Evolutionary conservation across 2,329 filamentous ascomycete species (phyloP).

Genomic region (Penicillium frequentans): DNA sequence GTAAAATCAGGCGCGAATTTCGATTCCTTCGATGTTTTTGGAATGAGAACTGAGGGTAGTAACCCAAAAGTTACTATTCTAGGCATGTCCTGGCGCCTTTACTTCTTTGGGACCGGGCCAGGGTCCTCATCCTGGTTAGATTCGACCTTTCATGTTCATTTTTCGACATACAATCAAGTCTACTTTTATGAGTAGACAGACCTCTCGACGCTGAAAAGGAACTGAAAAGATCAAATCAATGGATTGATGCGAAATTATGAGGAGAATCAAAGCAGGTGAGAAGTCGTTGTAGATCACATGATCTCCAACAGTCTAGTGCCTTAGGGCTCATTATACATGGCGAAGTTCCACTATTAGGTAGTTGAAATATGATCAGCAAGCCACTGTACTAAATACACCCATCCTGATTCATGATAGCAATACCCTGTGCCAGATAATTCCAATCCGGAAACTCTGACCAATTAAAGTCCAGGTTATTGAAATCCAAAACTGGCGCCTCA

Average conservation of each 20-base stretch:
- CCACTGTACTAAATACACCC: too few species aligned
- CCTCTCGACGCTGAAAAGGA: background rate
- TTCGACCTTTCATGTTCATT: background rate
- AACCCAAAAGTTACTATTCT: background rate
- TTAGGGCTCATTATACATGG: too few species aligned
- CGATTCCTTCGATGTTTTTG: background rate
- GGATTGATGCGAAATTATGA: too few species aligned
- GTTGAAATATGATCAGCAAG: too few species aligned
- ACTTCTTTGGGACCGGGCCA: background rate
- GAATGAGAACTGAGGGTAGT: background rate
- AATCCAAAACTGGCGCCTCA: slow-evolving; percentile 7
- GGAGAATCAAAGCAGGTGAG: too few species aligned
- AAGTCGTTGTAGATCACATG: too few species aligned
- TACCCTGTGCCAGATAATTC: slow-evolving; percentile 17
- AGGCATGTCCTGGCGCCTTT: background rate
- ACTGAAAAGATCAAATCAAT: background rate
- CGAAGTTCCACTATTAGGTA: too few species aligned
- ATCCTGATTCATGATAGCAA: slow-evolving; percentile 12
- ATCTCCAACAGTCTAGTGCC: too few species aligned
- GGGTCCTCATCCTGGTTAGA: background rate
- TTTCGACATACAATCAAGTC: too few species aligned
- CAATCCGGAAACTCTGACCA: slow-evolving; percentile 21
- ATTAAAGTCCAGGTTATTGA: slow-evolving; percentile 19
- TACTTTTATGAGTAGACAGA: background rate
- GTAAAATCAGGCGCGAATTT: slow-evolving; percentile 2